These are phyloP conservation scores for Kazachstania taianensis DNA, from an alignment of 805 yeast species.

Conservation along the genomic window DNA sequence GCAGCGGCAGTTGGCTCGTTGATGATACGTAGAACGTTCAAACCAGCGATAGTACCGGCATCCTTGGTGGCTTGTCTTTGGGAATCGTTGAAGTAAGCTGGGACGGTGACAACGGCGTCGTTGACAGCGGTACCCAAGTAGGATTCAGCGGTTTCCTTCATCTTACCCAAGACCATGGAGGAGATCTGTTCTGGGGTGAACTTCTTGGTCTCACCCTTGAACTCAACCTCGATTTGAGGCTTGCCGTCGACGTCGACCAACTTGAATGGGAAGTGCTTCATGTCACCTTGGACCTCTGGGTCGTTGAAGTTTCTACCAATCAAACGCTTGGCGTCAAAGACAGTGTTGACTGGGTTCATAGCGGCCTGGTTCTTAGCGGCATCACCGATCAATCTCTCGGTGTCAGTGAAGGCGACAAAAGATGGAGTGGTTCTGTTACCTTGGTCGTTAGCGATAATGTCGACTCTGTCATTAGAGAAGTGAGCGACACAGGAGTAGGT, in stretches of 20 bases:
- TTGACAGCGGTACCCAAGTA: slow-evolving; percentile 75
- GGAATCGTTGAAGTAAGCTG: slow-evolving; percentile 93
- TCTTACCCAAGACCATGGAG: slow-evolving; percentile 82
- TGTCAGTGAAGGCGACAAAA: slow-evolving; percentile 90
- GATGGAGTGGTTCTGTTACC: slow-evolving; percentile 98
- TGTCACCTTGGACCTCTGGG: slow-evolving; percentile 45
- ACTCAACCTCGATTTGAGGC: slow-evolving; percentile 81
- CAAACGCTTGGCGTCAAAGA: slow-evolving; percentile 91
- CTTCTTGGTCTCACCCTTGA: slow-evolving; percentile 74
- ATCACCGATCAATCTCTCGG: slow-evolving; percentile 39
- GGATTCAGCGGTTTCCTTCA: slow-evolving; percentile 91
- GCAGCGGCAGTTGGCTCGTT: slow-evolving; percentile 97
- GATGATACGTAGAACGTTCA: slow-evolving; percentile 86
- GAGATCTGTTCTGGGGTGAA: slow-evolving; percentile 94
- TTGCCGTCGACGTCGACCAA: slow-evolving; percentile 70
- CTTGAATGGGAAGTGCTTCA: slow-evolving; percentile 81
- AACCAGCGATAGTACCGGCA: slow-evolving; percentile 91
- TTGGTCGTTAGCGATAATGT: slow-evolving; percentile 93
- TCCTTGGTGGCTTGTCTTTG: slow-evolving; percentile 97
- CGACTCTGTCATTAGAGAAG: slow-evolving; percentile 77
- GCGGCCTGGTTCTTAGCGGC: slow-evolving; percentile 98
- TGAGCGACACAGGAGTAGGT: slow-evolving; percentile 97
- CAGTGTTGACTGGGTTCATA: slow-evolving; percentile 88
- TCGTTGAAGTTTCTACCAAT: slow-evolving; percentile 61
- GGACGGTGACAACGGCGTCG: slow-evolving; percentile 92